Conservation (phyloP, 805 yeast species). For the Hanseniaspora pseudoguilliermondii region DNA sequence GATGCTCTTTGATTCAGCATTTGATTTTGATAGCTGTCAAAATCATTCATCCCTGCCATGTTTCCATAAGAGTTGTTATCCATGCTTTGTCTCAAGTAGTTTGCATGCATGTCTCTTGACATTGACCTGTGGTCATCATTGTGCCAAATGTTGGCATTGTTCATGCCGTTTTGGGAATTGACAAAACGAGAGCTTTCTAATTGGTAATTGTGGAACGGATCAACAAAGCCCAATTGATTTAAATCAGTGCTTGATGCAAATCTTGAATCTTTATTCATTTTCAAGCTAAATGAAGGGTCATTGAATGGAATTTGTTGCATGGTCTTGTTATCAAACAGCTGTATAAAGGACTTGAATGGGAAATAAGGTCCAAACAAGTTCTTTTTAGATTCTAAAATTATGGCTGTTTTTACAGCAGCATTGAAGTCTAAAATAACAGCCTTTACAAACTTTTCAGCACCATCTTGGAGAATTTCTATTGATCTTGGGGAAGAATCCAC, state of each 20-base stretch:
- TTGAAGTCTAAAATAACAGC: conserved; percentile 36
- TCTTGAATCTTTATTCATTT: not conserved
- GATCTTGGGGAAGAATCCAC: conserved; percentile 44
- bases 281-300: conserved; percentile 14
- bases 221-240: conserved; percentile 5
- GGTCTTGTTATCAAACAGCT: conserved; percentile 29
- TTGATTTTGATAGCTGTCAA: not conserved
- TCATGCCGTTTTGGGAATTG: not conserved
- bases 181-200: not conserved
- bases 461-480: conserved; percentile 30
- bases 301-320: conserved; percentile 21
- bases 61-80: not conserved
- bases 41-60: not conserved
- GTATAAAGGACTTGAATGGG: conserved; percentile 31
- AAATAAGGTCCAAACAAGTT: conserved; percentile 38
- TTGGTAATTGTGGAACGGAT: conserved; percentile 1
- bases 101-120: not conserved
- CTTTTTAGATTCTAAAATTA: conserved; percentile 30
- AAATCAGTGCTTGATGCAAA: not conserved
- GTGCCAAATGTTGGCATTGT: conserved; percentile 6
- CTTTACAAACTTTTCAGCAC: conserved; percentile 23
- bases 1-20: not conserved
- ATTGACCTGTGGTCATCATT: not conserved
- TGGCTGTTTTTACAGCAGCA: conserved; percentile 34
- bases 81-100: not conserved